Evolutionary conservation across 2,329 filamentous ascomycete genomes (phyloP), one percentile per base, ranked within the genome.

Genomic region (Metarhizium sp.): DNA sequence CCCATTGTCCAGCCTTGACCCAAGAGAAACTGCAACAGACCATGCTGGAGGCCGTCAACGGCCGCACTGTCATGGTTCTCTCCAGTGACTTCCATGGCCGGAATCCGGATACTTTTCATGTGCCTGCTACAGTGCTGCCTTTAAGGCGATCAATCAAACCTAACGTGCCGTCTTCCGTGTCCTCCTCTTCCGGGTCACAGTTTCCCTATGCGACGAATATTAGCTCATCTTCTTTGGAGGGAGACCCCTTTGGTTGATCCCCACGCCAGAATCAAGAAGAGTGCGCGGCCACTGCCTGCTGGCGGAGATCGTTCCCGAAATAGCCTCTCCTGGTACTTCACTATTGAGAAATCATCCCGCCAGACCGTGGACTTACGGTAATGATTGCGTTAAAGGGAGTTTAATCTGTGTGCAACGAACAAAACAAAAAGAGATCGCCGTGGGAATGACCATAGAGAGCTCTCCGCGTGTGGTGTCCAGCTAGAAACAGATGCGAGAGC

Each of bases 391-490:
- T 67, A 54, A 78, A 79, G 2, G 71, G 64, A 1, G 63, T 59
- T 0, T 74, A 71, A 4, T 67, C 63, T 0, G 67, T 73, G 53
- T 74, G 73, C 8, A 78, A 65, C 0, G 71, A 65, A 56, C 78
- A 73, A 3, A 79, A 66, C 0, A 69, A 65, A 50, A 79, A 78
- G 0, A 79, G 64, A 0, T 75, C 77, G 2, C 75, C 76, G 30
- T 75, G 77, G 0, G 76, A 79, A 55, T 79, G 76, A 0, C 76
- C 77, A 45, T 72, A 78, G 1, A 79, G 63, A 0, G 73, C 77
- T 51, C 73, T 73, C 29, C 69, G 68, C 2, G 64, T 62, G 16
- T 70, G 66, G 61, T 65, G 55, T 66, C 34, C 25, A 6, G 25
- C 16, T n/a, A 75, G 30, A 57, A 64, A 30, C 16, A 62, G 46